Conservation (phyloP, 768 basidiomycete genomes). For the Solioccasus polychromus region DNA sequence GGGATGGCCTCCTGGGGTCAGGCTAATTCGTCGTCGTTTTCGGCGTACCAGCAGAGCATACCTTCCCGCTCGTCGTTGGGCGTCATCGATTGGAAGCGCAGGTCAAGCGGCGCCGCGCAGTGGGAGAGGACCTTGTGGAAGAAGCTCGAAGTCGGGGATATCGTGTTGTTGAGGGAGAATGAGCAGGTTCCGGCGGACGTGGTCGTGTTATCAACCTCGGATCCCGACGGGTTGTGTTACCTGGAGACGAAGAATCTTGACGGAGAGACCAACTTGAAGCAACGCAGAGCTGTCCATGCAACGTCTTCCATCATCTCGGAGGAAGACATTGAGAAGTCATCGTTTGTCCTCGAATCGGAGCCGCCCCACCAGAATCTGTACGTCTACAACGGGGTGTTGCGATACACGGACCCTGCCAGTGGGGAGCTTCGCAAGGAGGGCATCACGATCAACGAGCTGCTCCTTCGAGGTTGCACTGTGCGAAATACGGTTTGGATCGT, state of each 20-base stretch:
- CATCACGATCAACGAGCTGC: slow-evolving; percentile 87
- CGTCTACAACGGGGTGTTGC: slow-evolving; percentile 80
- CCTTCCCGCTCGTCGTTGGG: slow-evolving; percentile 58
- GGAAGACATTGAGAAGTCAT: slow-evolving; percentile 84
- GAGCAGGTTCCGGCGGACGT: slow-evolving; percentile 98
- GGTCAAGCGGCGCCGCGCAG: slow-evolving; percentile 62
- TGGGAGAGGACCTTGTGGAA: slow-evolving; percentile 99
- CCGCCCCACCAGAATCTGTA: slow-evolving; percentile 94
- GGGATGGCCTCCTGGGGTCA: slow-evolving; percentile 37
- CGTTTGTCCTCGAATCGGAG: slow-evolving; percentile 90
- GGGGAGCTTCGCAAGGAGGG: slow-evolving; percentile 60
- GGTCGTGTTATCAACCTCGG: slow-evolving; percentile 87
- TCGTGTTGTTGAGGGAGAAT: slow-evolving; percentile 87
- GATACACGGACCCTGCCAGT: slow-evolving; percentile 56
- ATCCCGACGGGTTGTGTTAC: slow-evolving; percentile 89
- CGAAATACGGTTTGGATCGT: slow-evolving; percentile 93
- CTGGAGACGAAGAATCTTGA: slow-evolving; percentile 98
- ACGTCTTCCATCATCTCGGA: slow-evolving; percentile 77
- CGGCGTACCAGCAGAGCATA: slow-evolving; percentile 53
- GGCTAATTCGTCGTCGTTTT: slow-evolving; percentile 40
- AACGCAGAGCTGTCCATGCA: slow-evolving; percentile 70
- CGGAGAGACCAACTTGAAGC: slow-evolving; percentile 96
- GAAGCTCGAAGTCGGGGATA: slow-evolving; percentile 96
- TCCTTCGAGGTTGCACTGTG: slow-evolving; percentile 87
- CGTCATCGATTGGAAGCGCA: slow-evolving; percentile 79